Base-by-base conservation (phyloP, 257 asterid species). In the Solanum chilense region DNA sequence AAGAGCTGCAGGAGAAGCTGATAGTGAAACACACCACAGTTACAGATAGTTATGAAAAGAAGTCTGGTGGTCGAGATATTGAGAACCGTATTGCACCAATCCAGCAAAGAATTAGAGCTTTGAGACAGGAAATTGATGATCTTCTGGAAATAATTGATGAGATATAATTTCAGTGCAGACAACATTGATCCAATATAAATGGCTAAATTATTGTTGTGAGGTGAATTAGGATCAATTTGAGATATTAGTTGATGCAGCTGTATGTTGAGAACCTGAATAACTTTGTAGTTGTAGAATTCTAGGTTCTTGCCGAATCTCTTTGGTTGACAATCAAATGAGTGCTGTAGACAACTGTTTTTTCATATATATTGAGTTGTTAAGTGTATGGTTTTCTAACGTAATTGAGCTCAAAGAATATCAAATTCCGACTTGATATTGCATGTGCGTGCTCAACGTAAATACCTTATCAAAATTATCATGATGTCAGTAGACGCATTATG, bases 61-160 rank as follows among this genome's bases (percentile, higher is more conserved):
- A 93, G 90, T 92, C 92, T 7, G 92, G 97, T 18, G 97, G 94
- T 9, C 93, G 94, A 25, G 99, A 97, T 13, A 89, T 92, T 10
- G 99, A 97, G 91, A 94, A 90, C 39, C 98, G 98, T 9, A 89
- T 97, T 7, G 97, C 99, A 56, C 82, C 93, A 14, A 89, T 97
- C 84, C 99, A 96, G 96, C 97, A 93, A 93, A 97, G 90, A 88
- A 93, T 96, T 68, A 85, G 94, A 33, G 86, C 89, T 86, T 91
- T 96, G 94, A 95, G 98, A 82, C 97, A 93, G 92, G 99, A 97
- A 89, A 95, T 97, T 68, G 96, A 94, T 86, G 99, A 97, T 88
- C 96, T 97, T 87, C 92, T 97, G 83, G 98, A 97, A 47, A 89
- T 94, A 33, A 92, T 97, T 37, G 97, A 94, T 82, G 99, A 96